Evolutionary conservation across 2,329 filamentous ascomycete genomes (phyloP).

Genomic region (Neoscytalidium dimidiatum): DNA sequence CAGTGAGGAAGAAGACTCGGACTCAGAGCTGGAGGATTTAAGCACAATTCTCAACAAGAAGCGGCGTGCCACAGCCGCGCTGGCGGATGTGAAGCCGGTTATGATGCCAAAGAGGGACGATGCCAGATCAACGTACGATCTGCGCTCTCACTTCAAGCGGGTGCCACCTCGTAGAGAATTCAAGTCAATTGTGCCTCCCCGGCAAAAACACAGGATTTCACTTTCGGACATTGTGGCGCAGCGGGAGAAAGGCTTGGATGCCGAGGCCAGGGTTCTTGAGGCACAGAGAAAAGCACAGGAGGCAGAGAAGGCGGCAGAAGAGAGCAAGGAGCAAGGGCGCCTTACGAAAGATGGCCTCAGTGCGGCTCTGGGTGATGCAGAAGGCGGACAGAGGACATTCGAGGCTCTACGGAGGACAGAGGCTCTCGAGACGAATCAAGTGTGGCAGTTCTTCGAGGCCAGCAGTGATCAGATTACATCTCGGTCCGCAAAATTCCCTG

Average conservation of each 20-base stretch:
- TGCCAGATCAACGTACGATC: not conserved
- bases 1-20: slow-evolving; percentile 58
- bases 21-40: slow-evolving; percentile 48
- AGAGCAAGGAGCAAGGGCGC: slow-evolving; percentile 22
- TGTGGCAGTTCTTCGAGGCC: slow-evolving; percentile 57
- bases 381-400: not conserved
- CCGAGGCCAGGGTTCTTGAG: slow-evolving; percentile 38
- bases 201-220: slow-evolving; percentile 36
- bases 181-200: not conserved
- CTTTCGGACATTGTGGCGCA: slow-evolving; percentile 42
- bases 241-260: slow-evolving; percentile 1
- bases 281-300: slow-evolving; percentile 25
- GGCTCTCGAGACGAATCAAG: slow-evolving; percentile 53
- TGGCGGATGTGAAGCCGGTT: slow-evolving; percentile 31
- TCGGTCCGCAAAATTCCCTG: slow-evolving; percentile 22
- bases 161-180: not conserved
- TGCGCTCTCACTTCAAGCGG: not conserved
- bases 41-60: slow-evolving; percentile 18
- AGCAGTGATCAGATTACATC: not conserved
- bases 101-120: slow-evolving; percentile 22
- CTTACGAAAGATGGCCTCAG: not conserved
- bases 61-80: slow-evolving; percentile 20
- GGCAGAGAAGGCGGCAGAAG: slow-evolving; percentile 56
- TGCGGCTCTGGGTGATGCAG: not conserved
- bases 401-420: slow-evolving; percentile 57